Evolutionary conservation across 1,284 basidiomycete genomes (phyloP).

Genomic region (Cutaneotrichosporon sp.): DNA sequence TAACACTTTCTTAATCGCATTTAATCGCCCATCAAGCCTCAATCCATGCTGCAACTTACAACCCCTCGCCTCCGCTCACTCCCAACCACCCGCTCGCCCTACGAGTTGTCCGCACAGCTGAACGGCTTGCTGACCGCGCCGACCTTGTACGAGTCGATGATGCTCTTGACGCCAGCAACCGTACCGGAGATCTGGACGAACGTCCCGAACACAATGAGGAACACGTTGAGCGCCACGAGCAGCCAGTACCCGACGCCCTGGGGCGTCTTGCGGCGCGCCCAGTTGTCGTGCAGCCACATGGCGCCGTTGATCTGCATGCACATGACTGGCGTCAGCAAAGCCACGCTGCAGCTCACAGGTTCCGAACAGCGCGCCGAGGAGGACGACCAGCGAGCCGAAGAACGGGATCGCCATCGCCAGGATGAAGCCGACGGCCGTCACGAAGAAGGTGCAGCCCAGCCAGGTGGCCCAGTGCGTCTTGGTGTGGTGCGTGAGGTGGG

Average conservation of each 20-base stretch:
- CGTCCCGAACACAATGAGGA: slow-evolving; percentile 33
- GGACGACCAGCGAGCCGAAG: slow-evolving; percentile 36
- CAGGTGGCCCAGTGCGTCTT: slow-evolving; percentile 63
- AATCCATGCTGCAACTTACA: too few species aligned
- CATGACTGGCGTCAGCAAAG: too few species aligned
- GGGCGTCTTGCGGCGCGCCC: slow-evolving; percentile 20
- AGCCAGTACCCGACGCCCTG: slow-evolving; percentile 20
- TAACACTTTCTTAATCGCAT: too few species aligned
- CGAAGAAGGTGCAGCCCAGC: slow-evolving; percentile 38
- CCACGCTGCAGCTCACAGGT: slow-evolving; percentile 27
- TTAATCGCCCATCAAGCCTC: too few species aligned
- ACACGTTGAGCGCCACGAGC: slow-evolving; percentile 28
- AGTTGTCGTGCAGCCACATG: slow-evolving; percentile 41
- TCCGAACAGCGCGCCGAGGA: slow-evolving; percentile 33
- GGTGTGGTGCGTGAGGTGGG: slow-evolving; percentile 63
- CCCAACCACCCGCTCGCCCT: too few species aligned
- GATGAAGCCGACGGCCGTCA: slow-evolving; percentile 59
- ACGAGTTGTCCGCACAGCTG: slow-evolving; percentile 39
- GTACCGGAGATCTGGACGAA: slow-evolving; percentile 36
- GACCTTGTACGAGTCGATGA: slow-evolving; percentile 38
- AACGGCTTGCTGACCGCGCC: slow-evolving; percentile 47
- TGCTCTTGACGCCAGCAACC: slow-evolving; percentile 24
- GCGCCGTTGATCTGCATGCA: too few species aligned
- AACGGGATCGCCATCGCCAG: slow-evolving; percentile 56
- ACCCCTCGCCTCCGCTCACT: neutral